Evolutionary conservation across 2,329 filamentous ascomycete genomes (phyloP), one percentile per base, ranked within the genome.

Genomic region (Aspergillus tanneri): DNA sequence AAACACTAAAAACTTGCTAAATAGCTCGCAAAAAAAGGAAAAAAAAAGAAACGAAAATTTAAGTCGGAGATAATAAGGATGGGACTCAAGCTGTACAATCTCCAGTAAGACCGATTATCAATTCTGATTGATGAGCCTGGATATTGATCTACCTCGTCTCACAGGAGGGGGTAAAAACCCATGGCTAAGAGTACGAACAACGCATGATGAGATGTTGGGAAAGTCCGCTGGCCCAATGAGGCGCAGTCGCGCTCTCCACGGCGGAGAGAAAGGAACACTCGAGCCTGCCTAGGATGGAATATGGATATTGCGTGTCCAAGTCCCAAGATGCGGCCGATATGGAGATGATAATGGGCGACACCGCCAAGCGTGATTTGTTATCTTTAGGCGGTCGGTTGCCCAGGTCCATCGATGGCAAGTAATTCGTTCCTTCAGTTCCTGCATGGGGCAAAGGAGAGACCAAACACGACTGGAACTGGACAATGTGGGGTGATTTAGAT

Each of bases 71-170:
- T 32, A n/a, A 32, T n/a, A 9, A 18, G 30, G 30, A 34, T 18
- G 30, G 30, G 12, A 16, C 1, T 8, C 7, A 32, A 10, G 30
- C 19, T 34, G 14, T 34, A 16, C 30, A 34, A 34, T 34, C 30
- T 34, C 30, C 9, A 11, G 30, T 34, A 18, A 34, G 30, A 34
- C 30, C 11, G 36, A 38, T 38, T 12, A 24, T 38, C 22, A 19
- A 35, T 35, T 16, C 23, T 12, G 30, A 16, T 43, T 16, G n/a
- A 35, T 11, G 23, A 23, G 35, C 41, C 9, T 18, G 14, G 18
- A 43, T 43, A 39, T 38, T 41, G 46, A 48, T 48, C 46, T 42
- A 39, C 38, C 19, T 38, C 22, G 25, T 42, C 32, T 4, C 32
- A 36, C 6, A 34, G 8, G 14, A 28, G 14, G 5, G 14, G 16